Conservation (phyloP, 352 stramenopile genomes). For the Saprolegnia parasitica region DNA sequence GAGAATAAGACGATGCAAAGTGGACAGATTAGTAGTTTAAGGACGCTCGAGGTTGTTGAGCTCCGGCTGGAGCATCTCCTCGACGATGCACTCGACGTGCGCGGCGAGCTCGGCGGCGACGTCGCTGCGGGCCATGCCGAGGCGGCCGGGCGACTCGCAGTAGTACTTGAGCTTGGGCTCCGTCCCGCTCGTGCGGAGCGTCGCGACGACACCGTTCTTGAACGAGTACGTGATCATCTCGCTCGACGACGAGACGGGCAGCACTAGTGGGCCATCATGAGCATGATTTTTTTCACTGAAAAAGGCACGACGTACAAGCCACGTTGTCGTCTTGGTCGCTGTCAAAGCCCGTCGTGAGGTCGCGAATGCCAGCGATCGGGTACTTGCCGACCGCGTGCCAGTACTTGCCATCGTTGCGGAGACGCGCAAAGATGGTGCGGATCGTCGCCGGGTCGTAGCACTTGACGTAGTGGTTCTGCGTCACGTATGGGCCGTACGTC, state of each 20-base stretch:
- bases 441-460: slow-evolving; percentile 88
- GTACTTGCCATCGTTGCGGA: slow-evolving; percentile 88
- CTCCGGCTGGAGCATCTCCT: slow-evolving; percentile 75
- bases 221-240: slow-evolving; percentile 98
- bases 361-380: slow-evolving; percentile 70
- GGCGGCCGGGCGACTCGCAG: slow-evolving; percentile 84
- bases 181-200: slow-evolving; percentile 96
- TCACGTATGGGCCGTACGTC: slow-evolving; percentile 96
- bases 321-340: slow-evolving; percentile 81
- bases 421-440: slow-evolving; percentile 85
- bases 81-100: slow-evolving; percentile 72
- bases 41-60: slow-evolving; percentile 72
- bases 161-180: slow-evolving; percentile 99
- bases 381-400: slow-evolving; percentile 80
- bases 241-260: slow-evolving; percentile 89
- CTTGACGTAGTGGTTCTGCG: slow-evolving; percentile 97
- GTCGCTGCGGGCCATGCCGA: slow-evolving; percentile 59
- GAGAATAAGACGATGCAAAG: too few relatives aligned
- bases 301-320: slow-evolving; percentile 33
- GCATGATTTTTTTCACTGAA: background rate
- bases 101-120: slow-evolving; percentile 47
- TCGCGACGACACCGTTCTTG: slow-evolving; percentile 93
- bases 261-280: slow-evolving; percentile 36
- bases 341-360: slow-evolving; percentile 88
- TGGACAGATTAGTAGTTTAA: background rate